These are phyloP conservation scores for Ophiostoma himal-ulmi DNA, from an alignment of 2,329 filamentous ascomycete species.

Conservation along the genomic window DNA sequence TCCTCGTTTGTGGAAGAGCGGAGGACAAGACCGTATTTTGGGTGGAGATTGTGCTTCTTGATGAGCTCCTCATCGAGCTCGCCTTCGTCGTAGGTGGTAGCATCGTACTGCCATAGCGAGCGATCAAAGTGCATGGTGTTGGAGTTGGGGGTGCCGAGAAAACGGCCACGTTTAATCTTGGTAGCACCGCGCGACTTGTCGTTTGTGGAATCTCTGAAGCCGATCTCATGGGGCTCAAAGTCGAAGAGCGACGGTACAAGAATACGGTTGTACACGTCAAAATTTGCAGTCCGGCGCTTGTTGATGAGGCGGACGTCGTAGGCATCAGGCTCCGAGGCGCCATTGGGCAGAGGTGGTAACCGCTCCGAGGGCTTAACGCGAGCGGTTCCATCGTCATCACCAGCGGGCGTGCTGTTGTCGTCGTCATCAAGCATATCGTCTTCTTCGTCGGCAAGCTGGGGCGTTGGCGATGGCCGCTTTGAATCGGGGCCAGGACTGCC, in stretches of 20 bases:
- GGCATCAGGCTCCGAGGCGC: constrained; percentile 45
- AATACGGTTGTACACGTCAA: constrained; percentile 46
- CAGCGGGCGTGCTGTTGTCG: constrained; percentile 19
- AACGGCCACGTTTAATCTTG: constrained; percentile 48
- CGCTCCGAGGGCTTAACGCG: constrained; percentile 23
- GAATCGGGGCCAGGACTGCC: constrained; percentile 16
- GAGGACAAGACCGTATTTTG: constrained; percentile 49
- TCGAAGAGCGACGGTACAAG: constrained; percentile 46
- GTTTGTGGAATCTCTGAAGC: constrained; percentile 54
- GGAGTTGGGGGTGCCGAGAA: constrained; percentile 49
- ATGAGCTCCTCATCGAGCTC: constrained; percentile 49
- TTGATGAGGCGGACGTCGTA: constrained; percentile 47
- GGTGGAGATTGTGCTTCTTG: constrained; percentile 47
- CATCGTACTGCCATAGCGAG: constrained; percentile 49
- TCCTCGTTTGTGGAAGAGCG: constrained; percentile 42
- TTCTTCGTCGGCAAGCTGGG: constrained; percentile 20
- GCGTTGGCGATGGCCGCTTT: constrained; percentile 19
- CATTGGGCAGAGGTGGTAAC: constrained; percentile 34
- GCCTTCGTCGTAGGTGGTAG: constrained; percentile 41
- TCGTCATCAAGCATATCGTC: constrained; percentile 22
- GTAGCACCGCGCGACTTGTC: constrained; percentile 50
- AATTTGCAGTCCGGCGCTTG: constrained; percentile 35
- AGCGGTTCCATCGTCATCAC: constrained; percentile 27
- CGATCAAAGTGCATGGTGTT: constrained; percentile 51
- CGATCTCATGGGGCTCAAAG: constrained; percentile 51